Conservation (phyloP, 2,329 filamentous ascomycete species). For the Colletotrichum somersetense region DNA sequence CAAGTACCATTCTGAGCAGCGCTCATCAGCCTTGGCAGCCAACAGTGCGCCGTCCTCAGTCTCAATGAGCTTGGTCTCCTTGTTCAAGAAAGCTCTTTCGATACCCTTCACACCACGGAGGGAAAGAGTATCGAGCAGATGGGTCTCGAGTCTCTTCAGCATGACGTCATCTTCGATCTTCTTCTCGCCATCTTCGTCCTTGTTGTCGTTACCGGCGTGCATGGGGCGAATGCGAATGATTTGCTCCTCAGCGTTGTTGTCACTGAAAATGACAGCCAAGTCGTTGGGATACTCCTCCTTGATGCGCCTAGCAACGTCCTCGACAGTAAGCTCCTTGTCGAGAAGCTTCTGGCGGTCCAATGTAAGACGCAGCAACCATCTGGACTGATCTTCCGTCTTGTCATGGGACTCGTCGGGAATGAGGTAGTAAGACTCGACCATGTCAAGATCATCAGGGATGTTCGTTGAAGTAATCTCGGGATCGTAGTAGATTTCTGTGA, state of each 20-base stretch:
- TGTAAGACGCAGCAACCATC: slow-evolving; percentile 94
- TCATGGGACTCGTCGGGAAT: slow-evolving; percentile 82
- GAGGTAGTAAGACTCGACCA: slow-evolving; percentile 97
- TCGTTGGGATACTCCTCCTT: slow-evolving; percentile 89
- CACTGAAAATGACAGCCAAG: slow-evolving; percentile 93
- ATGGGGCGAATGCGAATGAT: slow-evolving; percentile 93
- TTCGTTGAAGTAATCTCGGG: slow-evolving; percentile 88
- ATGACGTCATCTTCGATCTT: slow-evolving; percentile 88
- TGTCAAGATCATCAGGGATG: slow-evolving; percentile 89
- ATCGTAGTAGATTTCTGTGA: slow-evolving; percentile 98
- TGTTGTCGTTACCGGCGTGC: slow-evolving; percentile 75
- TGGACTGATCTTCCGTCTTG: slow-evolving; percentile 80
- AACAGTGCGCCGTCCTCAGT: slow-evolving; percentile 79
- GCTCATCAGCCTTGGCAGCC: slow-evolving; percentile 77
- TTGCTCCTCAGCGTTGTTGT: slow-evolving; percentile 96
- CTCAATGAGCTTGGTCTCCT: slow-evolving; percentile 77
- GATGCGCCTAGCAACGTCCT: slow-evolving; percentile 90
- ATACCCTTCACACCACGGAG: slow-evolving; percentile 92
- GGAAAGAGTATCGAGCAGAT: slow-evolving; percentile 90
- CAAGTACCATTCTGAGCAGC: slow-evolving; percentile 93
- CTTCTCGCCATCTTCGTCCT: slow-evolving; percentile 74
- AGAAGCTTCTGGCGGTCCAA: slow-evolving; percentile 94
- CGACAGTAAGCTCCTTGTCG: slow-evolving; percentile 91
- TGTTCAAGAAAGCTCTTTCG: slow-evolving; percentile 92
- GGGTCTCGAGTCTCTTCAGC: slow-evolving; percentile 90